Percentiles rank a stretch among this genome's conserved stretches.
Evolutionary conservation across 2,329 filamentous ascomycete genomes (phyloP).

Genomic region (Aspergillus puulaauensis): DNA sequence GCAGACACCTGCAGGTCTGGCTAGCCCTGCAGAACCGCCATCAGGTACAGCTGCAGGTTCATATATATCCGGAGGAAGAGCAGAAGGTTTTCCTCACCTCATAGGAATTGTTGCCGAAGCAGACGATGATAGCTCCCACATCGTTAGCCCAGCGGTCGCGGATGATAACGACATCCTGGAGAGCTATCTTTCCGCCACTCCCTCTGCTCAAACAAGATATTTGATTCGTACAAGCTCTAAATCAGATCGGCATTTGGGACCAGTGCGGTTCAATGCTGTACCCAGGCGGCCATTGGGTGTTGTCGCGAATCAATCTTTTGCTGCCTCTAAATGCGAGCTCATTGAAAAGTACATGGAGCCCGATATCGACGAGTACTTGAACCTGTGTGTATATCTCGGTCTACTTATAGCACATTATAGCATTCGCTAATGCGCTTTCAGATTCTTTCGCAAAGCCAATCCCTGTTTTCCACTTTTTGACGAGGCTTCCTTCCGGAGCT

Average conservation of each 20-base stretch:
- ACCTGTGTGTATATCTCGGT: constrained; percentile 37
- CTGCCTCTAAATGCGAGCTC: constrained; percentile 43
- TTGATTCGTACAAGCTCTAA: constrained; percentile 24
- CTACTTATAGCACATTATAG: neutral
- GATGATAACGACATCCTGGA: constrained; percentile 56
- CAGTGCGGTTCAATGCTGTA: constrained; percentile 50
- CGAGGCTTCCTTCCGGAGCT: constrained; percentile 46
- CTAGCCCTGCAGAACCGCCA: neutral
- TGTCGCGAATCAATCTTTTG: constrained; percentile 20
- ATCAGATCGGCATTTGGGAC: constrained; percentile 23
- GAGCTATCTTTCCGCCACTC: constrained; percentile 48
- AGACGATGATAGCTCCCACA: constrained; percentile 46
- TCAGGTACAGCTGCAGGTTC: neutral
- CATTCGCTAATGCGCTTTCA: constrained; percentile 18
- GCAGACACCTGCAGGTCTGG: neutral
- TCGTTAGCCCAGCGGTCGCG: constrained; percentile 54
- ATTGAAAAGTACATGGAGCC: constrained; percentile 52
- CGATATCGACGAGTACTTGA: constrained; percentile 41
- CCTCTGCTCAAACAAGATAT: constrained; percentile 16
- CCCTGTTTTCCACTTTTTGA: constrained; percentile 57
- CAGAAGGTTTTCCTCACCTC: constrained; percentile 1
- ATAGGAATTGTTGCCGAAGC: constrained; percentile 18
- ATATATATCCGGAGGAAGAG: neutral
- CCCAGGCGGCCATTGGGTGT: constrained; percentile 46
- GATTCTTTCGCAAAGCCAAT: constrained; percentile 53